Percentiles rank a stretch among this genome's conserved stretches.
These are phyloP conservation scores for Serendipita vermifera DNA, from an alignment of 768 basidiomycete genomes.

Conservation along the genomic window DNA sequence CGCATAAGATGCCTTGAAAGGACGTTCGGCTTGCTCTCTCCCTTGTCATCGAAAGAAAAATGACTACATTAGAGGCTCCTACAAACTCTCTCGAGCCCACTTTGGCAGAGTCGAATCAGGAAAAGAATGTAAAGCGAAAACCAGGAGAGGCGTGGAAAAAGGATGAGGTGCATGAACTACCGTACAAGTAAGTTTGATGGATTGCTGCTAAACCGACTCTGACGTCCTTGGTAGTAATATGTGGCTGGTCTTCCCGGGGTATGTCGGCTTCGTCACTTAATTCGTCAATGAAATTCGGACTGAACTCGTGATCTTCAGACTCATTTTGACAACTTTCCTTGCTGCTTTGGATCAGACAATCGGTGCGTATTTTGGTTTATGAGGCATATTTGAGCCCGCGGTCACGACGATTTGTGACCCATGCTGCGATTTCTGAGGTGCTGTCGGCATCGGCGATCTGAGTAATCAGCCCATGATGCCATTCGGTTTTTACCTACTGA, in stretches of 20 bases:
- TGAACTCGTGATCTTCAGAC: too few relatives aligned
- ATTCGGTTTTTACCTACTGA: too few relatives aligned
- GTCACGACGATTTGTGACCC: too few relatives aligned
- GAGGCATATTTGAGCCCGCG: too few relatives aligned
- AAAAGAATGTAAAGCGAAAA: not conserved
- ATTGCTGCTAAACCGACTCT: not conserved
- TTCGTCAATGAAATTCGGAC: not conserved
- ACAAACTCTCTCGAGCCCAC: not conserved
- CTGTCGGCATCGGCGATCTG: too few relatives aligned
- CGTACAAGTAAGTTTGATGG: conserved; percentile 9
- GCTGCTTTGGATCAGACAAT: conserved; percentile 10
- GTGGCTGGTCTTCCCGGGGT: not conserved
- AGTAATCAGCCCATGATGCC: too few relatives aligned
- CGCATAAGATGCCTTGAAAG: too few relatives aligned
- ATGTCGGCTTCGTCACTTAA: not conserved
- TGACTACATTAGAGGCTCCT: too few relatives aligned
- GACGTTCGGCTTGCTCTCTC: too few relatives aligned
- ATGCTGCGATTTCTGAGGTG: too few relatives aligned
- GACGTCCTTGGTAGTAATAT: not conserved
- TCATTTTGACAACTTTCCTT: conserved; percentile 7
- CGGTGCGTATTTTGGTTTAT: not conserved
- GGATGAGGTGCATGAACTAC: conserved; percentile 10
- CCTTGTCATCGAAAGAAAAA: too few relatives aligned
- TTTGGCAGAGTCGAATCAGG: not conserved
- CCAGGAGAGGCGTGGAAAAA: conserved; percentile 12